These are phyloP conservation scores for Zygoascus meyerae DNA, from an alignment of 1,139 yeast species.

Conservation along the genomic window DNA sequence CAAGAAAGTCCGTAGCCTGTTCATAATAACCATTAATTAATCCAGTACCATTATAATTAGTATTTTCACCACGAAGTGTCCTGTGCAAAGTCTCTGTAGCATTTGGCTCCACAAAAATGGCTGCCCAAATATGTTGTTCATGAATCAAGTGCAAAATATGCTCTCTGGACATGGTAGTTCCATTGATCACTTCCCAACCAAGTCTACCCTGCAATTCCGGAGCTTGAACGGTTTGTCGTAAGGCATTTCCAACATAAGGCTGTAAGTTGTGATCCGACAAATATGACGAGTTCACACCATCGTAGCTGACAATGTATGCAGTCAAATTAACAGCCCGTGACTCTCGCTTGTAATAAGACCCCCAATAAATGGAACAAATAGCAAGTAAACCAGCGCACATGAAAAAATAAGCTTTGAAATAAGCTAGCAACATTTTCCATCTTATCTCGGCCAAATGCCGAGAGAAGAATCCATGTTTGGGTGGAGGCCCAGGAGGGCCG, in stretches of 20 bases:
- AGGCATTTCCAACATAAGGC: slow-evolving; percentile 37
- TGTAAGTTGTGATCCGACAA: slow-evolving; percentile 21
- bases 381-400: slow-evolving; percentile 16
- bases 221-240: slow-evolving; percentile 26
- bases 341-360: slow-evolving; percentile 44
- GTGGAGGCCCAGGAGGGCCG: background rate
- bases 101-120: slow-evolving; percentile 20
- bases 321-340: slow-evolving; percentile 39
- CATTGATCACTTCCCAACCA: slow-evolving; percentile 26
- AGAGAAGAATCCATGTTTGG: slow-evolving; percentile 6
- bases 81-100: slow-evolving; percentile 20
- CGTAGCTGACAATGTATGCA: slow-evolving; percentile 46
- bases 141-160: slow-evolving; percentile 16
- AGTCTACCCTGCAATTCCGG: slow-evolving; percentile 24
- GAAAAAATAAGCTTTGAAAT: slow-evolving; percentile 2
- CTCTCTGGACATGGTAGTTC: slow-evolving; percentile 17
- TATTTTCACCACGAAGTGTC: slow-evolving; percentile 17
- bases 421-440: slow-evolving; percentile 4
- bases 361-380: slow-evolving; percentile 56
- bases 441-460: background rate
- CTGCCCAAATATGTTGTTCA: slow-evolving; percentile 26
- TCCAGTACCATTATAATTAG: slow-evolving; percentile 15
- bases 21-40: slow-evolving; percentile 43
- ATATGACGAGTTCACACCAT: slow-evolving; percentile 28
- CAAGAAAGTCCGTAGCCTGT: slow-evolving; percentile 49